Conservation (phyloP, 768 basidiomycete genomes). For the Nevesoporus exiguus region DNA sequence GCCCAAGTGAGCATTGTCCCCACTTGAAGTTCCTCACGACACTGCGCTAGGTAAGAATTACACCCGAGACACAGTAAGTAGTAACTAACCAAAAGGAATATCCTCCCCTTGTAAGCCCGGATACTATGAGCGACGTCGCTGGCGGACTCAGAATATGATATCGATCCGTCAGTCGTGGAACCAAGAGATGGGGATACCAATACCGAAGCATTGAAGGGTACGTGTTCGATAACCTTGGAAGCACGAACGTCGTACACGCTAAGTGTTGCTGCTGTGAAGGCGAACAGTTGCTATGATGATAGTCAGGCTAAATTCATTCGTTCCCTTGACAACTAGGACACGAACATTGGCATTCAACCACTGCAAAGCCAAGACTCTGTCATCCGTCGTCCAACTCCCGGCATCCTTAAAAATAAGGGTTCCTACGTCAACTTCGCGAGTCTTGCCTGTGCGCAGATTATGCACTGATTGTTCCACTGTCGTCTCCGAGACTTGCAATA, state of each 20-base stretch:
- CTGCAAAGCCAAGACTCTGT: slow-evolving; percentile 67
- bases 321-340: slow-evolving; percentile 29
- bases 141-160: slow-evolving; percentile 48
- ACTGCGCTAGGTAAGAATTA: slow-evolving; percentile 39
- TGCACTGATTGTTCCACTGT: slow-evolving; percentile 46
- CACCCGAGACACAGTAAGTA: neutral
- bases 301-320: neutral
- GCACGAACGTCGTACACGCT: slow-evolving; percentile 67
- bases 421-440: slow-evolving; percentile 57
- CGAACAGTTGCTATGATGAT: slow-evolving; percentile 58
- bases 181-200: slow-evolving; percentile 53
- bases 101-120: slow-evolving; percentile 81
- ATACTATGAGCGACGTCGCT: slow-evolving; percentile 66
- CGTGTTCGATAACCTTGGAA: slow-evolving; percentile 57
- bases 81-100: slow-evolving; percentile 78
- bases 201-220: slow-evolving; percentile 52
- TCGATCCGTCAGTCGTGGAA: slow-evolving; percentile 43
- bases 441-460: slow-evolving; percentile 59
- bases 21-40: slow-evolving; percentile 62
- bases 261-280: slow-evolving; percentile 54
- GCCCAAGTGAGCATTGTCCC: slow-evolving; percentile 94
- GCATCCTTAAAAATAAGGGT: slow-evolving; percentile 60
- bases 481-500: slow-evolving; percentile 66
- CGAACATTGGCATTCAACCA: slow-evolving; percentile 90
- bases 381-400: slow-evolving; percentile 57